Conservation (phyloP, 331 rosid genomes). For the Cydonia oblonga region DNA sequence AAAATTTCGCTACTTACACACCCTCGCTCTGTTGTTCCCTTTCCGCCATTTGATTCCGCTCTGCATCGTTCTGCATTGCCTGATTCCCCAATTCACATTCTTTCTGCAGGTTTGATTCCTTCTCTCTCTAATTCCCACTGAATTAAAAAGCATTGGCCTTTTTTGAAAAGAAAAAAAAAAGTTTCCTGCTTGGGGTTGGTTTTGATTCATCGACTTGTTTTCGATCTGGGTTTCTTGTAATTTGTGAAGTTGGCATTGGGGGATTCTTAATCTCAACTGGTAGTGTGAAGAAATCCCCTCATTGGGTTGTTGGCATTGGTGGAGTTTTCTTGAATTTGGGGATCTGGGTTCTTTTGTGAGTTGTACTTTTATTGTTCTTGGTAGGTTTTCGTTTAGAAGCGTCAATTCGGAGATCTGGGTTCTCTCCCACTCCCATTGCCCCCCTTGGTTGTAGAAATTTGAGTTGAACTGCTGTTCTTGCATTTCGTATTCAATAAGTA, state of each 20-base stretch:
- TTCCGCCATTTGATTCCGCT: conserved; percentile 9
- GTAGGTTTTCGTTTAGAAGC: not conserved
- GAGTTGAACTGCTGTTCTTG: not conserved
- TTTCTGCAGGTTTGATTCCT: conserved; percentile 1
- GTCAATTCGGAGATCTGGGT: conserved; percentile 11
- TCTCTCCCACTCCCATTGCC: not conserved
- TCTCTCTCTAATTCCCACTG: not conserved
- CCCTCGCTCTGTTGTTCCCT: not conserved
- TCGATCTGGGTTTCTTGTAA: not conserved
- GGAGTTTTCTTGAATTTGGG: not conserved
- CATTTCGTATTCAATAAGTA: not conserved
- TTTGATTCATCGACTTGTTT: not conserved
- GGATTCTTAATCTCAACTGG: not conserved
- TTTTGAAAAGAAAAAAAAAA: too few relatives aligned
- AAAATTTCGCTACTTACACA: conserved; percentile 3
- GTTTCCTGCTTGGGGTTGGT: not conserved
- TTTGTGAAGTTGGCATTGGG: conserved; percentile 4
- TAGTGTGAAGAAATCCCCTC: not conserved
- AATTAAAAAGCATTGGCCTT: not conserved
- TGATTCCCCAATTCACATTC: not conserved
- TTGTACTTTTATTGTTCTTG: not conserved
- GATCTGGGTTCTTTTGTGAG: not conserved
- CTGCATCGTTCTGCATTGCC: conserved; percentile 11
- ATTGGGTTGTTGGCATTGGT: not conserved
- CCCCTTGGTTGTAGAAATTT: not conserved